These are phyloP conservation scores for Agrocybe praecox DNA, from an alignment of 768 basidiomycete genomes.

Conservation along the genomic window DNA sequence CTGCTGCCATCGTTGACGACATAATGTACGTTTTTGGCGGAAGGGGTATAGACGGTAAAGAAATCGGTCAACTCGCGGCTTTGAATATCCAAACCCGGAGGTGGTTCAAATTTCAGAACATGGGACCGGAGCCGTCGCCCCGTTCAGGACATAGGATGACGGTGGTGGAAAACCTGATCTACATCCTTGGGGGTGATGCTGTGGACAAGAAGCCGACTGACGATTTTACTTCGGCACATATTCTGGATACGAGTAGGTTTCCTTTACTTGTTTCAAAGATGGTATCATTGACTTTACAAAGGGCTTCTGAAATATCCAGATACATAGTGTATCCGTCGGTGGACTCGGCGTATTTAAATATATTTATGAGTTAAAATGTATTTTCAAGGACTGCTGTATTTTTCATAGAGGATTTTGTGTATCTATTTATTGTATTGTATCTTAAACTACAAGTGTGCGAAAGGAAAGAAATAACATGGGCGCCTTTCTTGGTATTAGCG, in stretches of 20 bases:
- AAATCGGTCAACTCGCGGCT: constrained; percentile 88
- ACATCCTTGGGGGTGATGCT: constrained; percentile 92
- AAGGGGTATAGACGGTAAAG: constrained; percentile 92
- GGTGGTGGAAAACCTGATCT: constrained; percentile 78
- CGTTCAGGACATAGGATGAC: constrained; percentile 96
- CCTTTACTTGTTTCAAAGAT: neutral
- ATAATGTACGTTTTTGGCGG: constrained; percentile 97
- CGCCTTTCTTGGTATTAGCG: neutral
- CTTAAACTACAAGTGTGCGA: neutral
- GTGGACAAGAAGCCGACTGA: constrained; percentile 30
- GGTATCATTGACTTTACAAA: neutral
- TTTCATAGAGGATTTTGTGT: neutral
- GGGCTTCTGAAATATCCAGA: constrained; percentile 5
- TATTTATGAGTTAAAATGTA: neutral
- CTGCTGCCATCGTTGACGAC: constrained; percentile 93
- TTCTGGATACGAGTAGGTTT: constrained; percentile 2
- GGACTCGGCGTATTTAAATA: neutral
- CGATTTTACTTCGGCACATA: constrained; percentile 1
- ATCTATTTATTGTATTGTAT: neutral
- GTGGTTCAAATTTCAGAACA: constrained; percentile 99
- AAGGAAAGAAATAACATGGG: neutral
- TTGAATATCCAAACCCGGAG: constrained; percentile 96
- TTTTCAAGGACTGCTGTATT: neutral
- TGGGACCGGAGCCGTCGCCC: constrained; percentile 90
- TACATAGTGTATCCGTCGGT: neutral